Conservation (phyloP, 345 rosid species). For the Erucastrum elatum region DNA sequence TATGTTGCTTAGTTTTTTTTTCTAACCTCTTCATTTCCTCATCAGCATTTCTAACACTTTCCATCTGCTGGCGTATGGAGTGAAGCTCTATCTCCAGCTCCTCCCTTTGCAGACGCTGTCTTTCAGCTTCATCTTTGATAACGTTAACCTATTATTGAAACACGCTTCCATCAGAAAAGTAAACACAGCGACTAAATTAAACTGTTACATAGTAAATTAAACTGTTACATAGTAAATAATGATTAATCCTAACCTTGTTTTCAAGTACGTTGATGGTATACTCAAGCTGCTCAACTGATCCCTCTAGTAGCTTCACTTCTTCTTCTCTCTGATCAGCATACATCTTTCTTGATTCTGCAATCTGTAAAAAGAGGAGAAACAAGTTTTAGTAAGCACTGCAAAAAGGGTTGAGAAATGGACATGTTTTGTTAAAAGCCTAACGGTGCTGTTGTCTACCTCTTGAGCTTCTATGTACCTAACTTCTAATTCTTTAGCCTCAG, state of each 20-base stretch:
- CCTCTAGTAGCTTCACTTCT: slow-evolving; percentile 83
- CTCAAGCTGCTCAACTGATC: slow-evolving; percentile 90
- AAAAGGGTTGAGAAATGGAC: not conserved
- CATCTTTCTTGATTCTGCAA: slow-evolving; percentile 67
- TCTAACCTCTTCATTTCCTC: slow-evolving; percentile 68
- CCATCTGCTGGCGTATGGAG: slow-evolving; percentile 67
- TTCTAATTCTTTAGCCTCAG: slow-evolving; percentile 62
- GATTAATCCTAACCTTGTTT: slow-evolving; percentile 59
- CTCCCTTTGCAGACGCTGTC: slow-evolving; percentile 83
- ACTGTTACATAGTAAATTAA: slow-evolving; percentile 3
- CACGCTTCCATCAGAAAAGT: slow-evolving; percentile 30
- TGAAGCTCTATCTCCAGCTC: slow-evolving; percentile 87
- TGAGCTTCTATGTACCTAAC: slow-evolving; percentile 68
- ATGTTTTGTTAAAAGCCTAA: slow-evolving; percentile 4
- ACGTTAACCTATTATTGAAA: slow-evolving; percentile 64
- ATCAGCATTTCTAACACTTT: slow-evolving; percentile 60
- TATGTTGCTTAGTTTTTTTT: not conserved
- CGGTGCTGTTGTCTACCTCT: slow-evolving; percentile 49
- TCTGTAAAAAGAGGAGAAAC: slow-evolving; percentile 45
- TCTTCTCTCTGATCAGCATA: slow-evolving; percentile 81
- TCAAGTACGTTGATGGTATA: slow-evolving; percentile 76
- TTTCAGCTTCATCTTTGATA: slow-evolving; percentile 90
- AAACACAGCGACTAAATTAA: not conserved
- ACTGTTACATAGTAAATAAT: slow-evolving; percentile 6
- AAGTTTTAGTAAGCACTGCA: slow-evolving; percentile 10